These are phyloP conservation scores for Parasarocladium wereldwijsianum DNA, from an alignment of 2,329 filamentous ascomycete genomes.

Conservation along the genomic window DNA sequence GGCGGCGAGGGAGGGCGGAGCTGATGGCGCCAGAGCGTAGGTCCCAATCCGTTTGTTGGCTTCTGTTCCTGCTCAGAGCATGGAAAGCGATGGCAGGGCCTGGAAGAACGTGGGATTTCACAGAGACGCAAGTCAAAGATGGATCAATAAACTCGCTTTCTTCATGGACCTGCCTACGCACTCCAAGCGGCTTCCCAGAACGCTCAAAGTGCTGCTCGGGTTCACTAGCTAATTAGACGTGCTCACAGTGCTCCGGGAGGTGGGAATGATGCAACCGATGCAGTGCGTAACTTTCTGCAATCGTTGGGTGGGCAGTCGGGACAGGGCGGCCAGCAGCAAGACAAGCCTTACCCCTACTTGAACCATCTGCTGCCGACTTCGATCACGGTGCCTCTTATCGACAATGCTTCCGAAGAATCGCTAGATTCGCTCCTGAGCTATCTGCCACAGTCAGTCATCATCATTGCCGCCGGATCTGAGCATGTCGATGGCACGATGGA, in stretches of 20 bases:
- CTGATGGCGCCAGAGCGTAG: slow-evolving; percentile 99
- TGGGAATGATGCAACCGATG: slow-evolving; percentile 54
- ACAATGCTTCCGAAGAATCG: slow-evolving; percentile 45
- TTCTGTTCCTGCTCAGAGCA: slow-evolving; percentile 11
- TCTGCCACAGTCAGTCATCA: slow-evolving; percentile 64
- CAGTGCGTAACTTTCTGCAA: slow-evolving; percentile 78
- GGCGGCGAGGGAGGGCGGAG: slow-evolving; percentile 78
- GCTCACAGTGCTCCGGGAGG: slow-evolving; percentile 36
- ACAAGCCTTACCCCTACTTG: slow-evolving; percentile 66
- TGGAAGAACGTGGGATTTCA: no score
- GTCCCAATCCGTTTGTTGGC: slow-evolving; percentile 33
- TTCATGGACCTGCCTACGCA: no score
- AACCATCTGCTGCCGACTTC: slow-evolving; percentile 70
- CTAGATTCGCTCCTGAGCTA: slow-evolving; percentile 64
- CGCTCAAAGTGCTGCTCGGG: no score
- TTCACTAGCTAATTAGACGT: no score
- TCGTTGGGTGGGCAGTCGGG: slow-evolving; percentile 43
- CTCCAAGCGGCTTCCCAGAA: no score
- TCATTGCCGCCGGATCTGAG: slow-evolving; percentile 53
- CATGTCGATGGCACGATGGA: slow-evolving; percentile 46
- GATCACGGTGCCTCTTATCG: slow-evolving; percentile 64
- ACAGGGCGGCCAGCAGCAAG: slow-evolving; percentile 8
- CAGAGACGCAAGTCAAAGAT: slow-evolving; percentile 7
- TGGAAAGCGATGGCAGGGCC: slow-evolving; percentile 5
- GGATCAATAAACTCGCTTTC: slow-evolving; percentile 18